Percentiles rank a stretch among this genome's conserved stretches.
These are phyloP conservation scores for Epichloe hybrida DNA, from an alignment of 2,329 filamentous ascomycete species.

Conservation along the genomic window DNA sequence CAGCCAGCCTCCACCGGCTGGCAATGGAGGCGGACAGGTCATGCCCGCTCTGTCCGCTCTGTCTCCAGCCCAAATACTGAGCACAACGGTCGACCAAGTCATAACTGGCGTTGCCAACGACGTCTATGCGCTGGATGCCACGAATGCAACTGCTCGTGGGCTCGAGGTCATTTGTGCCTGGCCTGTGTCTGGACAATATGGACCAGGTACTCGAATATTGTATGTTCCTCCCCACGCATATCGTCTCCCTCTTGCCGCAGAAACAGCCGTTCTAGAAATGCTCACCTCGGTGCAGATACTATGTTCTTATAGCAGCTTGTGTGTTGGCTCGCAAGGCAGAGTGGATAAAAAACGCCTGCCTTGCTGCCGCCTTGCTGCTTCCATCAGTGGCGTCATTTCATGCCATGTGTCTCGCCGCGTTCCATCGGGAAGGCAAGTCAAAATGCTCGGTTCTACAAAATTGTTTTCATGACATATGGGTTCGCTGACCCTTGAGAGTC, in stretches of 20 bases:
- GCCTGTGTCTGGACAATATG: constrained; percentile 44
- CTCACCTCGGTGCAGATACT: constrained; percentile 33
- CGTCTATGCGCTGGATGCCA: neutral
- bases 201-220: constrained; percentile 37
- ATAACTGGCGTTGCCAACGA: neutral
- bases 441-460: neutral
- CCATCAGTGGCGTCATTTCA: constrained; percentile 53
- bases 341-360: constrained; percentile 50
- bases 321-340: constrained; percentile 46
- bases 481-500: neutral
- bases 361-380: constrained; percentile 48
- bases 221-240: constrained; percentile 17
- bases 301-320: constrained; percentile 49
- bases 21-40: neutral
- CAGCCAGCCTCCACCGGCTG: neutral
- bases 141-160: neutral
- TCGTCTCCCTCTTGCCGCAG: neutral
- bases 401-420: constrained; percentile 43
- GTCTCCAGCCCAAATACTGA: neutral
- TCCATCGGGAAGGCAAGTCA: constrained; percentile 45
- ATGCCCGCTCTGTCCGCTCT: constrained; percentile 6
- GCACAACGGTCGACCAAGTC: neutral
- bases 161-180: constrained; percentile 40
- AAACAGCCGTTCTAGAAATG: neutral
- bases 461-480: neutral